These are phyloP conservation scores for Epipyxis sp. DNA, from an alignment of 108 stramenopile species.

Conservation along the genomic window DNA sequence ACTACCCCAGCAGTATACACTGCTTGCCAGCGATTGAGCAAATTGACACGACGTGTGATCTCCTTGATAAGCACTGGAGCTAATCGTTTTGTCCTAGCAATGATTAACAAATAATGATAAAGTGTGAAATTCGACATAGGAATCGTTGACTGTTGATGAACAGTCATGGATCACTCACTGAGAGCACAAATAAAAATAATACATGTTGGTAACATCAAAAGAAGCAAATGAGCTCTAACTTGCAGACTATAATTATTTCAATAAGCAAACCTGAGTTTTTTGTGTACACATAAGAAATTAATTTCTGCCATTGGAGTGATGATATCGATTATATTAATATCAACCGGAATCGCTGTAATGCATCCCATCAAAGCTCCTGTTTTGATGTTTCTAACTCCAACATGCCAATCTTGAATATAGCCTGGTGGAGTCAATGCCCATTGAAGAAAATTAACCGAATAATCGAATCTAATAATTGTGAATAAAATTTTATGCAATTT, in stretches of 20 bases:
- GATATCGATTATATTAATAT: constrained; percentile 58
- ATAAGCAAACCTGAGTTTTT: constrained; percentile 85
- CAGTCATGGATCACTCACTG: too few relatives aligned
- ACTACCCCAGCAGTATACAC: constrained; percentile 97
- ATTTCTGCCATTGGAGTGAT: constrained; percentile 76
- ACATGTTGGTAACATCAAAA: too few relatives aligned
- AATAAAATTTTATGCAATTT: constrained; percentile 12
- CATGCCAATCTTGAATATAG: constrained; percentile 68
- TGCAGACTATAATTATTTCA: neutral
- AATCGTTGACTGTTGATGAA: too few relatives aligned
- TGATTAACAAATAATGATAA: too few relatives aligned
- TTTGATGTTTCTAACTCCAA: constrained; percentile 78
- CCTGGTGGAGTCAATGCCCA: constrained; percentile 94
- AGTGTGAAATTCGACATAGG: too few relatives aligned
- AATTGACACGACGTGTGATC: constrained; percentile 91
- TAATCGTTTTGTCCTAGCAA: constrained; percentile 89
- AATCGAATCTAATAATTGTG: too few relatives aligned
- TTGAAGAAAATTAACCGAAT: constrained; percentile 11
- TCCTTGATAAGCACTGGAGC: constrained; percentile 99
- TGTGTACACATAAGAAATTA: constrained; percentile 99
- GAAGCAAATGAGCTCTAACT: neutral
- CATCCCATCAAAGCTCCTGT: constrained; percentile 83
- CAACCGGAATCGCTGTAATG: constrained; percentile 87
- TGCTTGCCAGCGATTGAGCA: constrained; percentile 72
- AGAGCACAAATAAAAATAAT: too few relatives aligned